Base-by-base conservation (phyloP, 176 grass and related monocot genomes). In the barley (Hordeum vulgare) region DNA sequence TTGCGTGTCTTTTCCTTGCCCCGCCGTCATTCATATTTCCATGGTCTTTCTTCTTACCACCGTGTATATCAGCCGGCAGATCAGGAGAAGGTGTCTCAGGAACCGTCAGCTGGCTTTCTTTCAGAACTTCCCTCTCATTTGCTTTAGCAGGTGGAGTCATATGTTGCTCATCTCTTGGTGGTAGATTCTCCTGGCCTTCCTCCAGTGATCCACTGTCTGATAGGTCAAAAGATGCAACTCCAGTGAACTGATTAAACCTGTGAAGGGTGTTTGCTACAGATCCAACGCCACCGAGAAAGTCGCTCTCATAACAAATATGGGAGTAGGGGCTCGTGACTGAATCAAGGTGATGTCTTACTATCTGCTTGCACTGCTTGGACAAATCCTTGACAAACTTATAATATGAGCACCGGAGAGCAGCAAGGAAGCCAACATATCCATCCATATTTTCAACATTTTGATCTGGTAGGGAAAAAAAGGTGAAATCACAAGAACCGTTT, bases 31-130 rank as follows among this genome's bases (percentile, higher is more conserved):
- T 88, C 64, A 91, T 67, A 65, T 92, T 89, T 33, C 87, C 97
- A 6, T 77, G 87, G 41, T 96, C 97, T 88, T 99, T 99, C 88
- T 94, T 97, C 83, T 97, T 99, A 54, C 85, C 85, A 9, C 87
- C 93, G 76, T 90, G 83, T 39, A 64, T 72, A 71, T 98, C 93
- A 76, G 44, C 60, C 18, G 91, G 93, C 60, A 96, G 86, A 90
- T 99, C 97, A 76, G 97, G 97, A 65, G 97, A 99, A 85, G 97
- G 97, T 14, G 97, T 99, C 85, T 99, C 97, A 44, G 97, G 97
- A 80, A 96, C 91, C 33, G 89, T 94, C 84, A 99, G 83, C 78
- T 96, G 93, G 65, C 89, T 99, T 86, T 99, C 97, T 78, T 51
- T 92, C 34, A 96, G 89, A 65, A 87, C 67, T 45, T 90, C 91